A percentile compares a stretch with the other conserved stretches of the same genome.
phyloP scores from a whole-genome alignment of 177 flowering plant genomes.

The Vitis hybrid region DNA sequence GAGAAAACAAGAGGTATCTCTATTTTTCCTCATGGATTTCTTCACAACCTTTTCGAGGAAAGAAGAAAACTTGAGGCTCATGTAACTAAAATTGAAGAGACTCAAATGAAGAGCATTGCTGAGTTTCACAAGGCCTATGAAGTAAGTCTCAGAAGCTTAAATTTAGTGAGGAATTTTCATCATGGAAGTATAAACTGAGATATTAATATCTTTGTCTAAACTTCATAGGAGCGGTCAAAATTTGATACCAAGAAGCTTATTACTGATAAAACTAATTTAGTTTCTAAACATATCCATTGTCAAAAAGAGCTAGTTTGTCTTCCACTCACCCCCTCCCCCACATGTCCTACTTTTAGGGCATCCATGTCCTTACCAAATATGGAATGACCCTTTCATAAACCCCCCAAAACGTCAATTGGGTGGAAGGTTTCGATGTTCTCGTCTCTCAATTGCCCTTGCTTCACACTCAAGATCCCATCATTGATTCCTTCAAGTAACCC shows the following conservation, averaged over 20 bases:
- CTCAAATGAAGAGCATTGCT: slow-evolving; percentile 55
- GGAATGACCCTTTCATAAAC: too few relatives aligned
- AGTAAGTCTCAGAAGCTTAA: slow-evolving; percentile 32
- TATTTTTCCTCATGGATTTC: slow-evolving; percentile 41
- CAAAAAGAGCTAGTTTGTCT: slow-evolving; percentile 79
- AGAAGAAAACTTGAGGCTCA: slow-evolving; percentile 48
- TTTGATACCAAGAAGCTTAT: slow-evolving; percentile 77
- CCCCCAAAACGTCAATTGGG: too few relatives aligned
- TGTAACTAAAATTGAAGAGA: slow-evolving; percentile 42
- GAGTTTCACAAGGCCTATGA: slow-evolving; percentile 80
- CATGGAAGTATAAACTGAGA: too few relatives aligned
- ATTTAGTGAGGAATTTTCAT: too few relatives aligned
- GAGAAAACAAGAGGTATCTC: slow-evolving; percentile 59
- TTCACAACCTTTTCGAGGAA: slow-evolving; percentile 60
- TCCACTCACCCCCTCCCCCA: background rate
- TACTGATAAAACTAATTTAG: slow-evolving; percentile 66
- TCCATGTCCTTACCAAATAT: too few relatives aligned
- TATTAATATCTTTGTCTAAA: background rate
- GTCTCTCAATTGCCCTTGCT: too few relatives aligned
- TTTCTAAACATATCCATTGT: slow-evolving; percentile 57
- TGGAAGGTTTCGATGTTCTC: too few relatives aligned
- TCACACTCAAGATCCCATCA: too few relatives aligned
- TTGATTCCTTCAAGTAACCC: too few relatives aligned
- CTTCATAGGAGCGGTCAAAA: slow-evolving; percentile 71
- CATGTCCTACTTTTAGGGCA: too few relatives aligned